phyloP scores from a whole-genome alignment of 306 rosid genomes.

The Malus orientalis region DNA sequence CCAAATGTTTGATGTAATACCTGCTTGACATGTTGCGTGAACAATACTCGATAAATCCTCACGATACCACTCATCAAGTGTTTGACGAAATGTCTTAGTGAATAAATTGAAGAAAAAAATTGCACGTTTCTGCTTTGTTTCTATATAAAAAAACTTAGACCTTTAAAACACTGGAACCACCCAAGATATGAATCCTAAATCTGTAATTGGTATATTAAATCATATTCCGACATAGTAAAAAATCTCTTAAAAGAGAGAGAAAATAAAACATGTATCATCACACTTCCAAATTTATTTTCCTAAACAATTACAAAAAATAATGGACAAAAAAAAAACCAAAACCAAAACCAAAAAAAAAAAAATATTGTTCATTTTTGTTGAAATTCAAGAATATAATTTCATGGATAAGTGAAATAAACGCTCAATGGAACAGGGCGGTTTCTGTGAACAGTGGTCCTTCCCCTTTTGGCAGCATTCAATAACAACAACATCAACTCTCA shows the following conservation, averaged over 20 bases:
- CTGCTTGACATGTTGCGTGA: too few species aligned
- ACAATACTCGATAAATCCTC: too few species aligned
- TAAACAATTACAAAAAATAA: background rate
- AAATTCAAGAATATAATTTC: background rate
- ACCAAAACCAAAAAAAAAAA: background rate
- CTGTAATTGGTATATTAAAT: fast-evolving
- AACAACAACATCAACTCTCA: background rate
- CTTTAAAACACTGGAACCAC: too few species aligned
- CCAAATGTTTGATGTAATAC: too few species aligned
- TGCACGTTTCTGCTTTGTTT: too few species aligned
- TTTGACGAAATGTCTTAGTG: too few species aligned
- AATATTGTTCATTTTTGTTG: background rate
- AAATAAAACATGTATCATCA: too few species aligned
- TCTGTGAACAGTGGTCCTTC: background rate
- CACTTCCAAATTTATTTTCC: background rate
- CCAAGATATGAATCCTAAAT: too few species aligned
- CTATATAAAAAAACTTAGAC: too few species aligned
- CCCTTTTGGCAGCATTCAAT: background rate
- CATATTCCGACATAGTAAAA: too few species aligned
- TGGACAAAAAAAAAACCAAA: background rate
- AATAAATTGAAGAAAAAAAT: too few species aligned
- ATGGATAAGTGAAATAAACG: background rate
- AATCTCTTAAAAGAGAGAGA: background rate
- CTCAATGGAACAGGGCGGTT: background rate
- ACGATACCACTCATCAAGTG: too few species aligned